Conservation (phyloP, 2,329 filamentous ascomycete species). For the Bipolaris victoriae region DNA sequence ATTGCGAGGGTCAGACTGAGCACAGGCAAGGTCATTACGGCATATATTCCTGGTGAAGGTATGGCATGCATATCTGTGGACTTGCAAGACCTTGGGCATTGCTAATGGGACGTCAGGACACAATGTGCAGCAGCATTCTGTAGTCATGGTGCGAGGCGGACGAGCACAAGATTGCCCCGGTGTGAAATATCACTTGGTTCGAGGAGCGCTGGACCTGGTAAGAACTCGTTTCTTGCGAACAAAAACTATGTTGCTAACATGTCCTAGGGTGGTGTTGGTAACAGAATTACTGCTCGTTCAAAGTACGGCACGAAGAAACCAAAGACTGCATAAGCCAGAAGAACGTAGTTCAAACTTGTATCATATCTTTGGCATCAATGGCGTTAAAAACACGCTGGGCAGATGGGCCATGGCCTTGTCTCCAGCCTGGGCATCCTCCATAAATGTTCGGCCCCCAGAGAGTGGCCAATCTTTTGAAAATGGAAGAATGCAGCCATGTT, state of each 20-base stretch:
- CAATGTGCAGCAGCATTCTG: constrained; percentile 98
- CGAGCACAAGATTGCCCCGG: constrained; percentile 96
- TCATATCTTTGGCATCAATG: constrained; percentile 29
- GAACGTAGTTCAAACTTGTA: constrained; percentile 34
- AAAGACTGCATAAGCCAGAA: constrained; percentile 59
- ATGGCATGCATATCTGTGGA: constrained; percentile 17
- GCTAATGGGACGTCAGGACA: constrained; percentile 63
- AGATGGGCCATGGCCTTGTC: neutral
- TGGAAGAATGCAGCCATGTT: neutral
- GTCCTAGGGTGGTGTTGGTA: constrained; percentile 83
- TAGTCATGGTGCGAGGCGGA: constrained; percentile 93
- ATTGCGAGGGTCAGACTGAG: constrained; percentile 89
- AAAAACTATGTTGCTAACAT: constrained; percentile 27
- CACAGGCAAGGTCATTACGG: constrained; percentile 83
- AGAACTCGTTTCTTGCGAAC: constrained; percentile 46
- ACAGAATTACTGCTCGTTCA: constrained; percentile 80
- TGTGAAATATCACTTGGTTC: constrained; percentile 92
- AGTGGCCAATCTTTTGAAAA: neutral
- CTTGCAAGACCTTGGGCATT: constrained; percentile 2
- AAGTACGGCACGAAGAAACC: constrained; percentile 99
- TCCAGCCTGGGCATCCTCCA: neutral
- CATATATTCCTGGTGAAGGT: constrained; percentile 95
- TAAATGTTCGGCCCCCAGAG: neutral
- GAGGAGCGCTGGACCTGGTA: constrained; percentile 92
- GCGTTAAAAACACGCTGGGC: constrained; percentile 17